phyloP scores from a whole-genome alignment of 495 filamentous ascomycete genomes.

The Tuber umbilicatum region DNA sequence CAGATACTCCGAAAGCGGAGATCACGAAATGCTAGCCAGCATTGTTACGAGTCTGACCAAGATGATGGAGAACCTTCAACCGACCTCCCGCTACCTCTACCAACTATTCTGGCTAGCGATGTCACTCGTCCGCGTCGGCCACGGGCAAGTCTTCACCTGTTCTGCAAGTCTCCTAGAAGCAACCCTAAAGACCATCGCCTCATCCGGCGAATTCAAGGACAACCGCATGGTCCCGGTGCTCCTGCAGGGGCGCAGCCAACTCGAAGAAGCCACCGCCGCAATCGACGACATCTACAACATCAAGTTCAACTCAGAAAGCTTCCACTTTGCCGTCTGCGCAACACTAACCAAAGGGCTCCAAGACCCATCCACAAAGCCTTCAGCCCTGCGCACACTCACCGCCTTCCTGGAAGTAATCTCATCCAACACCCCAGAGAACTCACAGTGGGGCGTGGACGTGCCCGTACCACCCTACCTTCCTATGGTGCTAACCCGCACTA shows the following conservation, averaged over 20 bases:
- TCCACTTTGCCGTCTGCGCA: slow-evolving; percentile 58
- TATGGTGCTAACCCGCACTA: slow-evolving; percentile 39
- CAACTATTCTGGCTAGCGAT: slow-evolving; percentile 64
- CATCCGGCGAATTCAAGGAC: slow-evolving; percentile 52
- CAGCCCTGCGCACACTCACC: slow-evolving; percentile 52
- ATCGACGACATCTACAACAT: slow-evolving; percentile 59
- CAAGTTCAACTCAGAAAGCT: slow-evolving; percentile 56
- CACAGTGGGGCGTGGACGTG: slow-evolving; percentile 24
- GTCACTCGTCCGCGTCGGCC: slow-evolving; percentile 52
- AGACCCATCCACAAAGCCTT: slow-evolving; percentile 52
- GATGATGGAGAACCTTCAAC: slow-evolving; percentile 61
- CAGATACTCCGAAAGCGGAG: slow-evolving; percentile 54
- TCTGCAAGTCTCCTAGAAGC: slow-evolving; percentile 57
- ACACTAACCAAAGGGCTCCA: slow-evolving; percentile 57
- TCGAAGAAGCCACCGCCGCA: slow-evolving; percentile 54
- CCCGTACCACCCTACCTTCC: slow-evolving; percentile 41
- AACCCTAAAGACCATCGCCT: slow-evolving; percentile 54
- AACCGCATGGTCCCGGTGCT: slow-evolving; percentile 54
- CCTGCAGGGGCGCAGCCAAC: slow-evolving; percentile 50
- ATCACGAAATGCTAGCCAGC: slow-evolving; percentile 60
- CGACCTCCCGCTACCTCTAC: slow-evolving; percentile 57
- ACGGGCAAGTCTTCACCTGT: slow-evolving; percentile 56
- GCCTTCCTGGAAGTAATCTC: slow-evolving; percentile 56
- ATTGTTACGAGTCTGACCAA: slow-evolving; percentile 60
- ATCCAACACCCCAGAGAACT: slow-evolving; percentile 37